phyloP scores from a whole-genome alignment of 2,329 filamentous ascomycete species.

The Thielaviopsis populi region DNA sequence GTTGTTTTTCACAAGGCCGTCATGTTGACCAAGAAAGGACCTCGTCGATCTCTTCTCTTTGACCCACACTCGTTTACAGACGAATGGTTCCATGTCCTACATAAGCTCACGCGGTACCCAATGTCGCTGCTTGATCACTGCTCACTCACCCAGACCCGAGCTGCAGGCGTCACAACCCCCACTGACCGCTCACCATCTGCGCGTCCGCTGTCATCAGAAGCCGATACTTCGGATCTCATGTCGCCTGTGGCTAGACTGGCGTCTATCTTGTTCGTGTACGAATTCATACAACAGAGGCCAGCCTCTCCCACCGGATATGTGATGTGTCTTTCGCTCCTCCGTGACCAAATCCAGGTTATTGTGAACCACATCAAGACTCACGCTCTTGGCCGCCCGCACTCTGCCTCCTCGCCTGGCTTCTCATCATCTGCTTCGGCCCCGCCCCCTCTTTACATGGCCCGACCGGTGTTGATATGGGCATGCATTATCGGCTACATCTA shows the following conservation, averaged over 20 bases:
- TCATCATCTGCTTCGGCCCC: neutral
- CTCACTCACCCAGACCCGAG: conserved; percentile 12
- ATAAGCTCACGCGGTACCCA: conserved; percentile 12
- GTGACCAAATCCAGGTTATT: conserved; percentile 14
- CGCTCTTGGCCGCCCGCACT: conserved; percentile 3
- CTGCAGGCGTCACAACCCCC: conserved; percentile 9
- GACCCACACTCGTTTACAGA: conserved; percentile 14
- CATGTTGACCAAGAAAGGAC: conserved; percentile 9
- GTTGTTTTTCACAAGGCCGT: conserved; percentile 13
- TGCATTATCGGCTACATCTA: conserved; percentile 17
- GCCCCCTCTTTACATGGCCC: conserved; percentile 6
- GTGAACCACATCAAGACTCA: conserved; percentile 16
- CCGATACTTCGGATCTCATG: conserved; percentile 8
- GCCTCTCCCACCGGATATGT: conserved; percentile 13
- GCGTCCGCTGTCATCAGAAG: neutral
- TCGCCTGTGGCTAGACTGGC: conserved; percentile 11
- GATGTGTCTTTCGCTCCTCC: conserved; percentile 3
- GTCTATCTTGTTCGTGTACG: conserved; percentile 10
- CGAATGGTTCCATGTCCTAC: conserved; percentile 15
- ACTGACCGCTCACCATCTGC: neutral
- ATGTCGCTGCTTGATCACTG: conserved; percentile 14
- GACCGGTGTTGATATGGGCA: conserved; percentile 15
- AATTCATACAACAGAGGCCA: conserved; percentile 14
- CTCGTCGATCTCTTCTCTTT: conserved; percentile 9
- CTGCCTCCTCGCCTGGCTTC: neutral